Base-by-base conservation (phyloP, 805 yeast genomes). In the Candida railenensis region DNA sequence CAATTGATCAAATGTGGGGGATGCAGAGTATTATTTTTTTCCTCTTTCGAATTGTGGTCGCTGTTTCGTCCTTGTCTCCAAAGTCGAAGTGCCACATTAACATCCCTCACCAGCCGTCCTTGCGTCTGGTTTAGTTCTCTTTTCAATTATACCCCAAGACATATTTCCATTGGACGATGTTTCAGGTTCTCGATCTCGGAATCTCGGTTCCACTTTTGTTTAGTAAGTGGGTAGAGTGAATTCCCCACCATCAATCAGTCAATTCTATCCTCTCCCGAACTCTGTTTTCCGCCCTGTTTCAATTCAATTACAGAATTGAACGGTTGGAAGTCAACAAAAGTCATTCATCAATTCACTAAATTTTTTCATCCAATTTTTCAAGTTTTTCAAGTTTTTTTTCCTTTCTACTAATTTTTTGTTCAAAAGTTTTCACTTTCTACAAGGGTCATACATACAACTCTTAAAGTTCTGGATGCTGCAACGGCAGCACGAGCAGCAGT, bases 401-500 rank as follows among this genome's bases (percentile, higher is more conserved):
- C 12, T 34, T 12, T 7, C 20, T 12, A 34, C 20, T 25, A n/a
- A n/a, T n/a, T n/a, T n/a, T n/a, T n/a, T n/a, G 5, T 25, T 25
- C 11, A 18, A 34, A 15, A 34, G 19, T 12, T 34, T 34, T 18
- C 37, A 34, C 37, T 18, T 34, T 18, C 22, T n/a, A 38, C 21
- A 38, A n/a, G n/a, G 16, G 25, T 9, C 22, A 60, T 62, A 64
- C 69, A 61, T 64, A 64, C 69, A 56, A 62, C 62, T 59, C 66
- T 62, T 49, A 64, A 58, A 48, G 65, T 54, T 63, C 66, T 64
- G 45, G 66, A 58, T 49, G 53, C 66, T 54, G 64, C 74, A 65
- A 76, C 76, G 66, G 85, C 85, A 66, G 89, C 78, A 78, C 89
- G 86, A 69, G 88, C 80, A 70, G 89, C 89, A 69, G 88, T 81